Conservation (phyloP, 352 stramenopile genomes). For the Pythium periplocum region DNA sequence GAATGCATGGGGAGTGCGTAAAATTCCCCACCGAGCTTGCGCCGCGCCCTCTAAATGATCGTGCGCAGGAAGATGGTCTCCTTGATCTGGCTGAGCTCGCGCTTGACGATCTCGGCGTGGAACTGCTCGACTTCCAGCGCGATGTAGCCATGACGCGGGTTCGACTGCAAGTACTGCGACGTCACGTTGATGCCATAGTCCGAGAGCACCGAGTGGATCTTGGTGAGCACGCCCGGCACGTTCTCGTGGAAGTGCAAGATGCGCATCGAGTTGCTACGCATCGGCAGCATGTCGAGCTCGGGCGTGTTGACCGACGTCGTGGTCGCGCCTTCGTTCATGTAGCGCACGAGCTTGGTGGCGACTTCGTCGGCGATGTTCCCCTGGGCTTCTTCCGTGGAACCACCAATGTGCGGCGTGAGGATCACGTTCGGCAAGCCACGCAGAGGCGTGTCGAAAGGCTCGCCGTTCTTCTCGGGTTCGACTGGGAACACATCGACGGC, state of each 20-base stretch:
- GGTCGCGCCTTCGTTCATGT: conserved; percentile 78
- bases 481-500: conserved; percentile 89
- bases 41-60: conserved; percentile 35
- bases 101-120: conserved; percentile 73
- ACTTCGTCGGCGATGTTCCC: conserved; percentile 87
- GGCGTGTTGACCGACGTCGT: conserved; percentile 77
- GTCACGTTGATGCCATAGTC: conserved; percentile 85
- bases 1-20: too few species aligned
- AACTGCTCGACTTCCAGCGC: conserved; percentile 77
- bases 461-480: conserved; percentile 83
- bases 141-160: conserved; percentile 79
- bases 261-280: conserved; percentile 70
- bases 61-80: conserved; percentile 83
- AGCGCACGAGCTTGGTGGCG: conserved; percentile 73
- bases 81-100: conserved; percentile 81
- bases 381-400: conserved; percentile 94
- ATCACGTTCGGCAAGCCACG: conserved; percentile 92
- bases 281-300: conserved; percentile 74
- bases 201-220: conserved; percentile 80
- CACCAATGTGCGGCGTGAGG: conserved; percentile 93
- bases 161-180: conserved; percentile 80
- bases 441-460: conserved; percentile 80
- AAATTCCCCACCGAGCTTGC: neutral
- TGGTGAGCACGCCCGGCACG: conserved; percentile 77
- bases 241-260: conserved; percentile 87